Percentiles rank a stretch among this genome's conserved stretches.
Conservation (phyloP, 2,329 filamentous ascomycete genomes). For the Diaporthe sp. region DNA sequence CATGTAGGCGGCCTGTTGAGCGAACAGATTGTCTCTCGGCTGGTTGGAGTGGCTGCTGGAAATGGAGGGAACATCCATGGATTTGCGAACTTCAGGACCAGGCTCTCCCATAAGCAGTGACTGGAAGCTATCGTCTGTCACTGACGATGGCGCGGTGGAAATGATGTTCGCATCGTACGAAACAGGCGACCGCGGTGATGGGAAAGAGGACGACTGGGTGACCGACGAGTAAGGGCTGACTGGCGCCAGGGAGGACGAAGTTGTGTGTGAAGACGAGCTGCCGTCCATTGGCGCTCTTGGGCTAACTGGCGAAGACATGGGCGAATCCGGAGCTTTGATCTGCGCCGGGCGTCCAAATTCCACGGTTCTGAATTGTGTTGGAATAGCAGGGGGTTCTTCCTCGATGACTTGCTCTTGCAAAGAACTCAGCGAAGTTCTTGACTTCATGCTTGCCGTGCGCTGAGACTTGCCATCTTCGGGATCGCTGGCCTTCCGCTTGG, state of each 20-base stretch:
- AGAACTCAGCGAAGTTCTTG: slow-evolving; percentile 63
- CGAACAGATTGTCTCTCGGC: slow-evolving; percentile 74
- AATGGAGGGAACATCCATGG: slow-evolving; percentile 78
- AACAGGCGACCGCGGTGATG: slow-evolving; percentile 78
- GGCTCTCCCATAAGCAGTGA: slow-evolving; percentile 81
- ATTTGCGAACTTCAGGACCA: slow-evolving; percentile 79
- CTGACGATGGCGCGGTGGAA: slow-evolving; percentile 81
- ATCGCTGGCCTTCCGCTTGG: slow-evolving; percentile 62
- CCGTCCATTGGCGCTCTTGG: slow-evolving; percentile 43
- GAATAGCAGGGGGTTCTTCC: slow-evolving; percentile 58
- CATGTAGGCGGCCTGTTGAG: slow-evolving; percentile 59
- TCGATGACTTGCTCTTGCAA: slow-evolving; percentile 66
- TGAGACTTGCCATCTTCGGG: slow-evolving; percentile 57
- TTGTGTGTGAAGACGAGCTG: slow-evolving; percentile 38
- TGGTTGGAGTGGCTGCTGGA: slow-evolving; percentile 84
- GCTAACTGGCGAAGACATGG: slow-evolving; percentile 39
- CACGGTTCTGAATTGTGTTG: slow-evolving; percentile 48
- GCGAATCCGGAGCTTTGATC: slow-evolving; percentile 39
- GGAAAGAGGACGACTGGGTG: slow-evolving; percentile 74
- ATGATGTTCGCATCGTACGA: slow-evolving; percentile 80
- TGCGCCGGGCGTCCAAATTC: slow-evolving; percentile 39
- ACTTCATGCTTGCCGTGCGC: slow-evolving; percentile 57
- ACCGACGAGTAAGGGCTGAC: slow-evolving; percentile 74
- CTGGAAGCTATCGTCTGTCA: slow-evolving; percentile 79
- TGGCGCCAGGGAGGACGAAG: slow-evolving; percentile 60